Evolutionary conservation across 2,329 filamentous ascomycete genomes (phyloP).

Genomic region (Biscogniauxia marginata): DNA sequence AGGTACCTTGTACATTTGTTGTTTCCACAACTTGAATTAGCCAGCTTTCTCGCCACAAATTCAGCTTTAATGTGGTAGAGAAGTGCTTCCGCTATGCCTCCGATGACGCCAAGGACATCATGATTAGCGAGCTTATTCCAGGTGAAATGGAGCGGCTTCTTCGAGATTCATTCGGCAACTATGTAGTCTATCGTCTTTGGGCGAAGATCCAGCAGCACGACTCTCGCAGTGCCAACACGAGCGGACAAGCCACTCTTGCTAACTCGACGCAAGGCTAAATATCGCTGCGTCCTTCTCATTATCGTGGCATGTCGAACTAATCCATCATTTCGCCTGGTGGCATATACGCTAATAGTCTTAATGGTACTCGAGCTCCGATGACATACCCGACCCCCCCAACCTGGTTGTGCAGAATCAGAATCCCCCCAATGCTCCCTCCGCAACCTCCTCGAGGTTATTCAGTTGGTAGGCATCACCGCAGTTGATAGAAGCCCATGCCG

Average conservation of each 20-base stretch:
- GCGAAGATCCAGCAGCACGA: constrained; percentile 67
- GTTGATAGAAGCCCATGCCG: no score
- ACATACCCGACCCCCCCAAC: constrained; percentile 34
- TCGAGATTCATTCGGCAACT: constrained; percentile 93
- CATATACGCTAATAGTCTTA: constrained; percentile 34
- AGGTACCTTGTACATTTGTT: no score
- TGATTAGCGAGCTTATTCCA: constrained; percentile 78
- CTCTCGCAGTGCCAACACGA: constrained; percentile 41
- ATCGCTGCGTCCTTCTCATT: constrained; percentile 43
- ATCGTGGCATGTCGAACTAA: constrained; percentile 43
- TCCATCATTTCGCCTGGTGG: constrained; percentile 37
- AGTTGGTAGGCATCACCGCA: no score
- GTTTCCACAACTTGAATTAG: no score
- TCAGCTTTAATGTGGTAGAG: constrained; percentile 98
- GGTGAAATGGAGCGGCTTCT: constrained; percentile 84
- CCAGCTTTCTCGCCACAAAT: constrained; percentile 87
- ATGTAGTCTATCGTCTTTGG: constrained; percentile 86
- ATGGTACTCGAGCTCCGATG: constrained; percentile 33
- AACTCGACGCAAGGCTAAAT: constrained; percentile 56
- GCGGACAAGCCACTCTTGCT: constrained; percentile 51
- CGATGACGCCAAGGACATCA: constrained; percentile 69
- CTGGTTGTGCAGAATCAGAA: constrained; percentile 35
- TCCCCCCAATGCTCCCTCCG: constrained; percentile 22
- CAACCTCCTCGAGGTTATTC: constrained; percentile 34
- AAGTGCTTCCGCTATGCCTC: constrained; percentile 88